phyloP scores from a whole-genome alignment of 192 early-diverging fungal genomes.

The Phlyctochytrium arcticum region DNA sequence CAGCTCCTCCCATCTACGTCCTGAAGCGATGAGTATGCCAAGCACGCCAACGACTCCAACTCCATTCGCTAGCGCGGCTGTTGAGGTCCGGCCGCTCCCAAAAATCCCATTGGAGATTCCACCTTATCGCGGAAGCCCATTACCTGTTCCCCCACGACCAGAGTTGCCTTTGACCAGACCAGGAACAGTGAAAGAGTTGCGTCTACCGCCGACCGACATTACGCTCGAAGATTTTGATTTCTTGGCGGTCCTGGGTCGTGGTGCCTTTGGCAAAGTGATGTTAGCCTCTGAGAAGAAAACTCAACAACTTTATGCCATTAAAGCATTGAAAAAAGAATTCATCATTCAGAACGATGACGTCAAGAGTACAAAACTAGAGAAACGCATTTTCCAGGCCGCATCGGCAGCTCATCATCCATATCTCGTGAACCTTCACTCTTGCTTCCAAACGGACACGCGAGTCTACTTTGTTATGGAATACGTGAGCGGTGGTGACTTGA shows the following conservation, averaged over 20 bases:
- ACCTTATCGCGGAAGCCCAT: constrained; percentile 10
- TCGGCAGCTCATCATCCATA: constrained; percentile 88
- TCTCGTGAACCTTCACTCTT: constrained; percentile 91
- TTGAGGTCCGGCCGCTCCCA: not conserved
- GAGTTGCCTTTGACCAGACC: not conserved
- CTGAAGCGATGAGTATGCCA: too few relatives aligned
- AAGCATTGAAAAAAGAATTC: constrained; percentile 93
- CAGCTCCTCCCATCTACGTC: too few relatives aligned
- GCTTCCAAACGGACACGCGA: constrained; percentile 87
- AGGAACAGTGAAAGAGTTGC: not conserved
- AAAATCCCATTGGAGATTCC: not conserved
- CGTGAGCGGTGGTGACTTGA: constrained; percentile 93
- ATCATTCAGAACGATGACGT: constrained; percentile 98
- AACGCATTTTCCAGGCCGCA: constrained; percentile 87
- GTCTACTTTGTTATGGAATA: constrained; percentile 99
- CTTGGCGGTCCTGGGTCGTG: constrained; percentile 88
- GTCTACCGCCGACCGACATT: constrained; percentile 26
- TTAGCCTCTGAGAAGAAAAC: constrained; percentile 82
- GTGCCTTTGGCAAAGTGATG: constrained; percentile 99
- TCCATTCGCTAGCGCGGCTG: not conserved
- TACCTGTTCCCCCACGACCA: constrained; percentile 13
- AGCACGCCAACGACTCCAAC: constrained; percentile 6
- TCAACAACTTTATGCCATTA: constrained; percentile 86
- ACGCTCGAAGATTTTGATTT: constrained; percentile 50
- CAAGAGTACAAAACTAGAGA: constrained; percentile 65